These are phyloP conservation scores for Cokeromyces recurvatus DNA, from an alignment of 371 early-diverging fungal genomes.

Conservation along the genomic window DNA sequence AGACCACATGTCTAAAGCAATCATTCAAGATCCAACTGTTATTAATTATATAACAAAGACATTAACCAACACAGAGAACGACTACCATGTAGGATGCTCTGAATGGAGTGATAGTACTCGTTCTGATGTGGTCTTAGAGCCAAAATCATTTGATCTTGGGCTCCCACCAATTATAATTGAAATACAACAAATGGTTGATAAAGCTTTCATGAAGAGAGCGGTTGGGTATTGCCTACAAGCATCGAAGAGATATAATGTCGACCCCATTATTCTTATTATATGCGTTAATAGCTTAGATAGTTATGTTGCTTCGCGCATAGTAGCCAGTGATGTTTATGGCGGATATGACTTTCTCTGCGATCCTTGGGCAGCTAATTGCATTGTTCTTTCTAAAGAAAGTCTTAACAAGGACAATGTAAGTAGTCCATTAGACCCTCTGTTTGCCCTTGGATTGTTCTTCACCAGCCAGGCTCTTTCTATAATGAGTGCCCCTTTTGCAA, in stretches of 20 bases:
- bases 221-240: conserved; percentile 3
- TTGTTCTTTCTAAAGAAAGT: conserved; percentile 9
- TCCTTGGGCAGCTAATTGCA: conserved; percentile 9
- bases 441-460: conserved; percentile 7
- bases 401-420: neutral
- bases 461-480: neutral
- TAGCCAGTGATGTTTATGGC: conserved; percentile 1
- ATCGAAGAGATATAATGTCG: conserved; percentile 1
- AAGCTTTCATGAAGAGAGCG: conserved; percentile 1
- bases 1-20: conserved; percentile 3
- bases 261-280: conserved; percentile 5
- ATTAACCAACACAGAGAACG: conserved; percentile 5
- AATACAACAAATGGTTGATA: conserved; percentile 7
- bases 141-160: neutral
- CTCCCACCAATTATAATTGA: conserved; percentile 7
- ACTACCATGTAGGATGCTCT: conserved; percentile 1
- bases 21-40: conserved; percentile 1
- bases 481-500: neutral
- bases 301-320: neutral
- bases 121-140: conserved; percentile 6
- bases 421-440: neutral
- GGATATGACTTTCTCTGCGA: conserved; percentile 5
- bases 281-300: conserved; percentile 1
- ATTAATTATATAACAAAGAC: neutral
- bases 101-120: conserved; percentile 8